phyloP scores from a whole-genome alignment of 768 basidiomycete species.

The Guyanaporus albipodus region DNA sequence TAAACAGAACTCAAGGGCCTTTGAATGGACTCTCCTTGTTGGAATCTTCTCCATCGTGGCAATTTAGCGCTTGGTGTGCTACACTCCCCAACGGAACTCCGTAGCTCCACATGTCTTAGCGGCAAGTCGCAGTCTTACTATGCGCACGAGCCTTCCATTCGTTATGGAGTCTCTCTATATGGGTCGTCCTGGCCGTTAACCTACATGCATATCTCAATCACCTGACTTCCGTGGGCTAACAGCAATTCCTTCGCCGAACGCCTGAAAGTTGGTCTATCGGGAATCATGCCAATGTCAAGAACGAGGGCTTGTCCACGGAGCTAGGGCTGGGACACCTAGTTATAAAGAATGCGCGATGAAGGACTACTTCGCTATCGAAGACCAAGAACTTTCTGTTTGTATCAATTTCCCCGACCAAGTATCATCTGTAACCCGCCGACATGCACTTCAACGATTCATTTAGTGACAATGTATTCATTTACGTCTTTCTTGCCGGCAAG shows the following conservation, averaged over 20 bases:
- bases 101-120: neutral
- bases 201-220: neutral
- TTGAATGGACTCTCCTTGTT: neutral
- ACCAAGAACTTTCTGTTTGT: neutral
- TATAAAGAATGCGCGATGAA: constrained; percentile 11
- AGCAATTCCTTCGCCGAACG: constrained; percentile 4
- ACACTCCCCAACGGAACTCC: neutral
- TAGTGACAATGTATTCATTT: constrained; percentile 11
- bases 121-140: neutral
- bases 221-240: neutral
- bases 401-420: neutral
- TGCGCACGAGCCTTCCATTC: neutral
- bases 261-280: constrained; percentile 17
- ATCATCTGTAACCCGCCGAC: neutral
- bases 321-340: neutral
- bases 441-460: constrained; percentile 12
- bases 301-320: constrained; percentile 1
- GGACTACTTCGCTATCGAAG: neutral
- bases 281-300: constrained; percentile 13
- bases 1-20: neutral
- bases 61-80: constrained; percentile 1
- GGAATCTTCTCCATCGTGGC: constrained; percentile 2
- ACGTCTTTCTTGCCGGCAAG: neutral
- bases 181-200: neutral
- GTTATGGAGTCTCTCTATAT: constrained; percentile 5